phyloP scores from a whole-genome alignment of 164 flowering plant genomes.

The Paratinospora sagittata region DNA sequence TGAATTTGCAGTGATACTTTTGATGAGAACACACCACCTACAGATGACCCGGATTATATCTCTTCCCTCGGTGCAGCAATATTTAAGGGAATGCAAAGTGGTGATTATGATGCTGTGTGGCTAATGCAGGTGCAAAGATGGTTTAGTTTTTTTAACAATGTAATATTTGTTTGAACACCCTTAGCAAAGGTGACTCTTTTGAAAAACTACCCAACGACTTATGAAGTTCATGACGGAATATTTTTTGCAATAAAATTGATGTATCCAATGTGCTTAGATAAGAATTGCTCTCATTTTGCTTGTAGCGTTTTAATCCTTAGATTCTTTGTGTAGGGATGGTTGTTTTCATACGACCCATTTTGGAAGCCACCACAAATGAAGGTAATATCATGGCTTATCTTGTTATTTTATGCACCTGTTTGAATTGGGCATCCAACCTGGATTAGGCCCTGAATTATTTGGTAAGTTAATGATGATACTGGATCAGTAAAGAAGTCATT shows the following conservation, averaged over 20 bases:
- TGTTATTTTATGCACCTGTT: background rate
- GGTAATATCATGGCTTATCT: conserved; percentile 27
- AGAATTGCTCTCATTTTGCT: background rate
- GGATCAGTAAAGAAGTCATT: too few relatives aligned
- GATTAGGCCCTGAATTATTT: too few relatives aligned
- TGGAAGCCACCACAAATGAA: conserved; percentile 87
- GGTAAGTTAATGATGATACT: too few relatives aligned
- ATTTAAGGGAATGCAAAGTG: conserved; percentile 61
- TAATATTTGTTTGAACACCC: background rate
- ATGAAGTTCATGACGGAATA: background rate
- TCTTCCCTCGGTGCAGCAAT: conserved; percentile 66
- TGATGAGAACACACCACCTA: conserved; percentile 84
- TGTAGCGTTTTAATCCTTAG: background rate
- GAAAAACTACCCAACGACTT: background rate
- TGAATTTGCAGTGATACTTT: conserved; percentile 56
- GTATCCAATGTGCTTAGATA: background rate
- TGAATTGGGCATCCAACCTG: background rate
- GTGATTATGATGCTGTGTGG: conserved; percentile 68
- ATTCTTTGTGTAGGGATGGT: conserved; percentile 53
- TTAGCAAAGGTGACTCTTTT: background rate
- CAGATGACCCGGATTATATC: conserved; percentile 58
- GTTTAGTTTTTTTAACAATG: background rate
- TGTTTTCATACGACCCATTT: conserved; percentile 70
- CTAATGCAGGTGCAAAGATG: conserved; percentile 59
- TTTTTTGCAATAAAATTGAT: background rate